Evolutionary conservation across 2,329 filamentous ascomycete genomes (phyloP).

Genomic region (Sporothrix mexicana): DNA sequence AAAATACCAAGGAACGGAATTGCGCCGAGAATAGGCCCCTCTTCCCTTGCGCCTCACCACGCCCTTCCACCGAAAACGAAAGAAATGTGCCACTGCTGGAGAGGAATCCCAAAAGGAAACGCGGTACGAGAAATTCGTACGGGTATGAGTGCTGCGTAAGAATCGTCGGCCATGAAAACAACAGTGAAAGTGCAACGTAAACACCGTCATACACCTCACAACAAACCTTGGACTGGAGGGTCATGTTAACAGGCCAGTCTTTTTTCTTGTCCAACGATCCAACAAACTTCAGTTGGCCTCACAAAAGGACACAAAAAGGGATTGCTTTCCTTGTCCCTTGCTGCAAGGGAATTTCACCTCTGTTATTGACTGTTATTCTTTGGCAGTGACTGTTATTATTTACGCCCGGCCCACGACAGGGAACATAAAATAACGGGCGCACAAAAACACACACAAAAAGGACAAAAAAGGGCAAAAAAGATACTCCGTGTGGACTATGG

Average conservation of each 20-base stretch:
- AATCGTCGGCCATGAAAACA: neutral
- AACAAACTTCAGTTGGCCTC: constrained; percentile 13
- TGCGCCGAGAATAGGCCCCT: constrained; percentile 26
- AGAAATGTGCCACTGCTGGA: no score
- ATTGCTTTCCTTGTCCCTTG: constrained; percentile 14
- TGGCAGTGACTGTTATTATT: neutral
- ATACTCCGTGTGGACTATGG: constrained; percentile 4
- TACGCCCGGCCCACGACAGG: neutral
- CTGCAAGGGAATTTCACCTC: neutral
- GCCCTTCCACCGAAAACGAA: neutral
- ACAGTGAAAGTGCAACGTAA: neutral
- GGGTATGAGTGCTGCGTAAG: constrained; percentile 14
- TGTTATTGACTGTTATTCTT: neutral
- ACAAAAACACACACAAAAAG: neutral
- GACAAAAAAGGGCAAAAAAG: no score
- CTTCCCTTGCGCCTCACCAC: neutral
- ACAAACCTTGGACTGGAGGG: no score
- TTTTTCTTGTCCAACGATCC: neutral
- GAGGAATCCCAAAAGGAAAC: neutral
- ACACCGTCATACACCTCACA: no score
- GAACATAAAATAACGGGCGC: neutral
- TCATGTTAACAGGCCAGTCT: neutral
- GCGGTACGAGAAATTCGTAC: constrained; percentile 20
- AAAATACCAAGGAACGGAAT: constrained; percentile 26
- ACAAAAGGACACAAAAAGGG: neutral